Evolutionary conservation across 2,329 filamentous ascomycete genomes (phyloP), one percentile per base, ranked within the genome.

Genomic region (Mycosphaerelloides madeirae): DNA sequence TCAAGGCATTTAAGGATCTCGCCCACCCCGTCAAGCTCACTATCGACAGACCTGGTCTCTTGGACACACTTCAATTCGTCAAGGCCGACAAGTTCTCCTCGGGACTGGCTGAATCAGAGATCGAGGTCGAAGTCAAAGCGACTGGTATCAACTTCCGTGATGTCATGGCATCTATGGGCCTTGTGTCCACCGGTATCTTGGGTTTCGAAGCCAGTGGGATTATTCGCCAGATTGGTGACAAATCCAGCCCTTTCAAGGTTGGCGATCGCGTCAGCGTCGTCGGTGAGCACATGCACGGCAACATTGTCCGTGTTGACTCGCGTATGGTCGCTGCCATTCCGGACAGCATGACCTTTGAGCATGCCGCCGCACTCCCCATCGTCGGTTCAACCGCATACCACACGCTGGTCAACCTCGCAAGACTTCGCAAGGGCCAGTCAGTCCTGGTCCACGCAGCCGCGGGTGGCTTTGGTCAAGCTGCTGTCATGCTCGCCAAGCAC

Each of bases 371-470:
- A 1, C 38, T 61, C 9, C 57, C 58, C 6, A 36, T 53, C 14
- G 43, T 56, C n/a, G 58, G 44, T 41, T 29, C 38, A 3, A 62
- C 60, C 6, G 57, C 54, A 6, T 54, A 54, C 33, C 52, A 65
- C 49, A 54, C 57, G 28, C 48, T 69, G 14, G 45, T 61, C 19
- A 56, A 63, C 11, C 19, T 29, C 14, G 38, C 9, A 6, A 19
- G 20, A 4, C 15, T 38, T 14, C 18, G 29, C 8, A 28, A 38
- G 35, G 65, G 61, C 13, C 62, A 71, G 37, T 58, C 45, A 11
- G 51, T 68, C 13, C 53, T 68, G 13, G 62, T 68, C 16, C 62
- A 65, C 38, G 54, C 59, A 12, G 63, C 55, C 3, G 54, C 56
- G 8, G 62, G 61, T 5, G 31, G 31, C 16, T 15, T 33, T 15